Base-by-base conservation (phyloP, 345 rosid species). In the Clarkia xantiana region DNA sequence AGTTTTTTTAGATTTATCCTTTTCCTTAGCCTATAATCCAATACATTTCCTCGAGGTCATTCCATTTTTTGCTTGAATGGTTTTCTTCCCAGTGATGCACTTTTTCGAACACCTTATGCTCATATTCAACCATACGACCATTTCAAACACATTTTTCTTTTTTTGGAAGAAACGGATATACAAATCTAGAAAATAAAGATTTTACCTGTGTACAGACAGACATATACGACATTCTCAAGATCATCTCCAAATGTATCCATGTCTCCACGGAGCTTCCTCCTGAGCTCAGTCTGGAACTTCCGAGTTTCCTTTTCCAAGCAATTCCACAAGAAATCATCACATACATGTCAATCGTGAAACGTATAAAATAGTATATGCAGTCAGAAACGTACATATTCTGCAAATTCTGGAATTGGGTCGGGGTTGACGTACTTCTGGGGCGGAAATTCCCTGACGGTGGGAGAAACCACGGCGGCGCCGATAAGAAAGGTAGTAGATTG, bases 361-460 rank as follows among this genome's bases (percentile, higher is more conserved):
- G 17, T 13, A 17, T 14, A 34, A 6, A 36, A 17, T 9, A 10
- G 0, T 41, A 18, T 36, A 10, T 11, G 2, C 18, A 2, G 44
- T 14, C 4, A 29, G 36, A 1, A 20, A 14, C 72, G 47, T 46
- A 73, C 77, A 14, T 66, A 58, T 34, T 48, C 52, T 14, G 73
- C 72, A 19, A 76, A 79, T 42, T 68, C 63, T 14, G 72, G 76
- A 53, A 62, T 57, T 10, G 85, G 85, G 51, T 62, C 67, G 6
- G 73, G 73, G 66, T 60, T 68, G 14, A 60, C 60, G 51, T 61
- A 71, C 14, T 70, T 66, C 51, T 61, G 69, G 19, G 55, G 39
- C 39, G 60, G 36, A 6, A 54, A 11, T 36, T 62, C 4, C 19
- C 53, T 49, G 23, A 1, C 51, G 18, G 44, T 0, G 44, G 25